Base-by-base conservation (phyloP, 257 asterid species). In the Plantago elongata region DNA sequence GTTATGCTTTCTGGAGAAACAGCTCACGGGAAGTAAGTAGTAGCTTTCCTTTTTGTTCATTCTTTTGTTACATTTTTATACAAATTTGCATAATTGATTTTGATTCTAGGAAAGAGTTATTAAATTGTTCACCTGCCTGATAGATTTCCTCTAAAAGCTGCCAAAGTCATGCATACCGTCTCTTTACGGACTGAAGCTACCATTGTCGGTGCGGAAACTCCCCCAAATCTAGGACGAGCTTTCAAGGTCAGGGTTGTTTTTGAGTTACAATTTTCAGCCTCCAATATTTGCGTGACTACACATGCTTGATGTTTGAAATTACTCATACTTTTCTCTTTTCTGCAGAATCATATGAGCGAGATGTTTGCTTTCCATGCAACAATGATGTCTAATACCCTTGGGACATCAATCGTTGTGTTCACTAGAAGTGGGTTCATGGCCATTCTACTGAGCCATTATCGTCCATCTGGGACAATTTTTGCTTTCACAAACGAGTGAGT, bases 1-100 rank as follows among this genome's bases (percentile, higher is more conserved):
- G 89, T 92, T 71, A 92, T 92, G 99, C 99, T 89, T 71, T 92
- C 99, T 45, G 99, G 99, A 74, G 99, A 92, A 89, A 92, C 99
- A 59, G 99, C 99, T 34, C 95, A 92, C 47, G 99, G 99, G 67
- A 92, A 86, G 99, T 92, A 71, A 84, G 95, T 64, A 42, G 22
- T 66, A 42, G 22, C 49, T 43, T 34, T 63, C 51, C 62, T 46
- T 57, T 60, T 18, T 40, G 5, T 37, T 50, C n/a, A n/a, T 47
- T 18, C 15, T 18, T 45, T 69, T 54, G 55, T 38, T 51, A 13
- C 27, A 45, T 9, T 45, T 55, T 16, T 67, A 3, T 67, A 38
- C 66, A 40, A 61, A 22, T 9, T 29, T 45, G 55, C 57, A 46
- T 30, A 44, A 51, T 55, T 64, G 45, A 46, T 49, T 64, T 45